phyloP scores from a whole-genome alignment of 2,329 filamentous ascomycete species.

The Aspergillus luchuensis region DNA sequence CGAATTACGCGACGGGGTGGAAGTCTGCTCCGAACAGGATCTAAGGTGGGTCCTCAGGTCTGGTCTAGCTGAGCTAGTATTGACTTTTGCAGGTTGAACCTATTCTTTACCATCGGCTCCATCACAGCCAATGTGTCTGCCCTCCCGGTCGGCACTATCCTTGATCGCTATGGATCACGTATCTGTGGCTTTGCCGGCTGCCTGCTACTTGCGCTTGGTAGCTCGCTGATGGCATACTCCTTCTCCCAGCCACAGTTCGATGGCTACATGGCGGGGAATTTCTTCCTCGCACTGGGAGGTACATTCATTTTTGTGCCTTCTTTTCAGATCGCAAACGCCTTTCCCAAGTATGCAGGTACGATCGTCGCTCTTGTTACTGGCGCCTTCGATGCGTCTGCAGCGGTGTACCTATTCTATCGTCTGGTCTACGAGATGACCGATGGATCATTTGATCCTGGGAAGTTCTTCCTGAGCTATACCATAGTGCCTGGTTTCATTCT shows the following conservation, averaged over 20 bases:
- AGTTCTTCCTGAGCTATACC: slow-evolving; percentile 74
- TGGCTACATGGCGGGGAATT: slow-evolving; percentile 71
- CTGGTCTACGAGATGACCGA: slow-evolving; percentile 65
- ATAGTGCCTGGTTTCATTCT: slow-evolving; percentile 67
- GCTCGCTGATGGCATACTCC: slow-evolving; percentile 71
- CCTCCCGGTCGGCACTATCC: slow-evolving; percentile 77
- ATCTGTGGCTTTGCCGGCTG: slow-evolving; percentile 71
- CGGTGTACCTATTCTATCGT: slow-evolving; percentile 74
- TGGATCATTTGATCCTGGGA: slow-evolving; percentile 48
- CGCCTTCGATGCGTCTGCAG: slow-evolving; percentile 79
- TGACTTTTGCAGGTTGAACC: slow-evolving; percentile 61
- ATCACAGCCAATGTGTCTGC: slow-evolving; percentile 86
- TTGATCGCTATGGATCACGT: slow-evolving; percentile 80
- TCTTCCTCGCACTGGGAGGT: slow-evolving; percentile 74
- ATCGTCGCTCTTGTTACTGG: slow-evolving; percentile 78
- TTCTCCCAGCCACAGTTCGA: slow-evolving; percentile 64
- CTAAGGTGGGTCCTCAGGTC: slow-evolving; percentile 42
- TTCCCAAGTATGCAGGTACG: slow-evolving; percentile 71
- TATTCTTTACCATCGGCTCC: slow-evolving; percentile 90
- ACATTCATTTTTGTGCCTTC: slow-evolving; percentile 80
- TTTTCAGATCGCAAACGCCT: slow-evolving; percentile 81
- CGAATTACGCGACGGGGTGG: slow-evolving; percentile 48
- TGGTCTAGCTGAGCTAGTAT: not conserved
- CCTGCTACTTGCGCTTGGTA: slow-evolving; percentile 66
- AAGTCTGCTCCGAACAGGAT: slow-evolving; percentile 62